phyloP scores from a whole-genome alignment of 2,329 filamentous ascomycete species.

The Penicillium sp. region DNA sequence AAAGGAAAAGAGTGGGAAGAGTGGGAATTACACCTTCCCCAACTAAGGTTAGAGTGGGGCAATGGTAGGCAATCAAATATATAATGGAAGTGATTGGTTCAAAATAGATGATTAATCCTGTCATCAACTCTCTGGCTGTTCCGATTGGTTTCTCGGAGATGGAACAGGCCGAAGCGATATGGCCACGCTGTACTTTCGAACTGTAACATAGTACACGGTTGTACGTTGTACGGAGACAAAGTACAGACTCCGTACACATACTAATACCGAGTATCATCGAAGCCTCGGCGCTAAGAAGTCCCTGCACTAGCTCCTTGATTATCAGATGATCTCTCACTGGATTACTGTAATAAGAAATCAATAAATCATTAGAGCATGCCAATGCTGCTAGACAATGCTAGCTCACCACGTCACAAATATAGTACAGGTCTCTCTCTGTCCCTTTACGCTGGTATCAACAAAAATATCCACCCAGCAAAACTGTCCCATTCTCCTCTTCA shows the following conservation, averaged over 20 bases:
- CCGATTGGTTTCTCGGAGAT: slow-evolving; percentile 23
- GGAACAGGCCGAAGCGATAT: slow-evolving; percentile 4
- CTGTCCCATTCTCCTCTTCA: background rate
- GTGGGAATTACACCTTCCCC: slow-evolving; percentile 26
- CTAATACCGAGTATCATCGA: background rate
- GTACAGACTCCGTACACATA: background rate
- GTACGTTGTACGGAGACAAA: background rate
- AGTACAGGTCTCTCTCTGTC: slow-evolving; percentile 10
- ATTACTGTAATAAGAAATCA: background rate
- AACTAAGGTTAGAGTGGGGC: slow-evolving; percentile 19
- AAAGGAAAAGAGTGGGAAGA: slow-evolving; percentile 11
- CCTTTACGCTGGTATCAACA: slow-evolving; percentile 8
- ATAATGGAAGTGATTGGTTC: slow-evolving; percentile 21
- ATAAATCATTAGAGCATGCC: slow-evolving; percentile 10
- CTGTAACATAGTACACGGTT: background rate
- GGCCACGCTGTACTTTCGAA: slow-evolving; percentile 16
- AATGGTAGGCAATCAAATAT: slow-evolving; percentile 32
- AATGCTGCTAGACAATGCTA: background rate
- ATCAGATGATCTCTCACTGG: slow-evolving; percentile 8
- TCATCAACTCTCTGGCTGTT: slow-evolving; percentile 21
- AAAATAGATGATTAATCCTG: background rate
- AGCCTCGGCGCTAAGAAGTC: background rate
- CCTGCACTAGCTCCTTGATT: background rate
- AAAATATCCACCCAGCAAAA: background rate
- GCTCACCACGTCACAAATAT: slow-evolving; percentile 5